Base-by-base conservation (phyloP, 768 basidiomycete species). In the Amanita inopinata region DNA sequence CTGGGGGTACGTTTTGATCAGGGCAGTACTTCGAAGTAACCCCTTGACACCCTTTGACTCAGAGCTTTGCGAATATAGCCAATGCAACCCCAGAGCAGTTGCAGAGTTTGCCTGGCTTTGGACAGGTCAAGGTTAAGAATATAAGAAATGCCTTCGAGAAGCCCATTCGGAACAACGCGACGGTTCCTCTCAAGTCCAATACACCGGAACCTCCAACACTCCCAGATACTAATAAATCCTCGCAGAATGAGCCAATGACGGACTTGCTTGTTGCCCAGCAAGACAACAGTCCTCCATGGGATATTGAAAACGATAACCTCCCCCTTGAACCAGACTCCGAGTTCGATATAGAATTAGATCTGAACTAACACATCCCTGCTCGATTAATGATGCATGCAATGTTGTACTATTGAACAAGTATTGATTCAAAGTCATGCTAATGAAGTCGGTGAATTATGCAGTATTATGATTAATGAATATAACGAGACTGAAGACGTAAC, bases 131-230 rank as follows among this genome's bases (percentile, higher is more conserved):
- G 60, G 92, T 94, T 45, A 85, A 77, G 53, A 81, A 93, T 31
- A 72, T 97, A 24, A 81, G 83, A 51, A 93, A 89, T 44, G 88
- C 92, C 0, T 93, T 99, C 61, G 81, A 86, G 43, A 83, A 85
- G 46, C 89, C 90, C 0, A 85, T 99, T 60, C 71, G 83, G 38
- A 80, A 84, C 45, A 69, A 73, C 40, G 66, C 75, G 5, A 79
- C 82, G 2, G 72, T 64, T 62, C 28, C 59, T 63, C 28, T 67
- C 63, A 27, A 58, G n/a, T n/a, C 59, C 18, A 51, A 57, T 22
- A 50, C 57, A 17, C 51, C 58, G 28, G 62, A 63, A 45, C 40
- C 10, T 31, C 5, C 14, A 15, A n/a, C n/a, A n/a, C n/a, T n/a
- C n/a, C n/a, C n/a, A n/a, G n/a, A n/a, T n/a, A n/a, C n/a, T n/a